A percentile compares a stretch with the other conserved stretches of the same genome.
Evolutionary conservation across 2,329 filamentous ascomycete species (phyloP).

Genomic region (Exophiala sp.): DNA sequence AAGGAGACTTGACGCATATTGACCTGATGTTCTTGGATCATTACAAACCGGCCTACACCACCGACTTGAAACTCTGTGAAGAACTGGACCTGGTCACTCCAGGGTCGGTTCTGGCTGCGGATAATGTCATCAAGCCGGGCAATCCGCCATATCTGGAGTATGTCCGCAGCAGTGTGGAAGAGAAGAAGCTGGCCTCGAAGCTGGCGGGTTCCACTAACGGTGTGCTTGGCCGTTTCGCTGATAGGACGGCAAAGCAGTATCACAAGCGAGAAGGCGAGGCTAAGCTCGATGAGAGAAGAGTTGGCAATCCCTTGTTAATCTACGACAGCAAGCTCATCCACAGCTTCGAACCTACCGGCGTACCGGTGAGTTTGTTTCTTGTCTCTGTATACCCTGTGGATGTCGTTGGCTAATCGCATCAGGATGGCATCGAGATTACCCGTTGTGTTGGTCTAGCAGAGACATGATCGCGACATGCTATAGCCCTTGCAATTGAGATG

Average conservation of each 20-base stretch:
- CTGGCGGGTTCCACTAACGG: constrained; percentile 14
- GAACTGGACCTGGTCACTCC: constrained; percentile 58
- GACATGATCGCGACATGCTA: neutral
- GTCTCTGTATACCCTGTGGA: too few relatives aligned
- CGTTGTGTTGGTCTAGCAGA: constrained; percentile 45
- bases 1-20: constrained; percentile 52
- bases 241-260: constrained; percentile 30
- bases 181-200: constrained; percentile 46
- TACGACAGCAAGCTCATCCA: constrained; percentile 59
- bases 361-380: constrained; percentile 48
- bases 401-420: too few relatives aligned
- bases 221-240: constrained; percentile 24
- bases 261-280: constrained; percentile 25
- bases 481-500: too few relatives aligned
- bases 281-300: constrained; percentile 26
- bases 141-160: constrained; percentile 43
- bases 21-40: constrained; percentile 76
- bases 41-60: constrained; percentile 68
- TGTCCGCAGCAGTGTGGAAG: constrained; percentile 51
- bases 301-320: constrained; percentile 41
- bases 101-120: constrained; percentile 42
- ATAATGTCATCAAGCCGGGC: constrained; percentile 36
- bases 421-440: constrained; percentile 65
- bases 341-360: constrained; percentile 63
- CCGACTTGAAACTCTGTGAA: constrained; percentile 72